Percentiles rank a stretch among this genome's conserved stretches.
phyloP scores from a whole-genome alignment of 495 filamentous ascomycete species.

The Apiosordaria backusii region DNA sequence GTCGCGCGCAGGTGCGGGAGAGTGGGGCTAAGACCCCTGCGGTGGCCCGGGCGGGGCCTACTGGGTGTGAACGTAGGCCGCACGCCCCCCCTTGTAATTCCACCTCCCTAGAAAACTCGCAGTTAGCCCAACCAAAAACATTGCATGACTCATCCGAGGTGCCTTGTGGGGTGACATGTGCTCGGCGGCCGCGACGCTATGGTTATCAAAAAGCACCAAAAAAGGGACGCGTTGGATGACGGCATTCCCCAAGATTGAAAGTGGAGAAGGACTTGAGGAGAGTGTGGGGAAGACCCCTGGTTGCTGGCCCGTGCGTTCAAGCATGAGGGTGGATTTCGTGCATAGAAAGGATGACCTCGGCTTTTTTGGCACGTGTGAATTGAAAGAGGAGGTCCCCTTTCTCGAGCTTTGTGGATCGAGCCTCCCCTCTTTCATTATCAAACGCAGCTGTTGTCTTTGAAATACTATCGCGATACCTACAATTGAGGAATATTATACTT shows the following conservation, averaged over 20 bases:
- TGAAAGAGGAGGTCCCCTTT: not conserved
- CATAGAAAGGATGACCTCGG: not conserved
- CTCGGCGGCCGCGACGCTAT: not conserved
- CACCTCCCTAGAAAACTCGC: no score
- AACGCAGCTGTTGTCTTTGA: not conserved
- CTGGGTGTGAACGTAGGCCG: no score
- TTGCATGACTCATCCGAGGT: not conserved
- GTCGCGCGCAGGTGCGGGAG: no score
- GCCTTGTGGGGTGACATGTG: not conserved
- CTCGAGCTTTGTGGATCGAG: not conserved
- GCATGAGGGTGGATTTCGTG: not conserved
- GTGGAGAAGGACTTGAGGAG: not conserved
- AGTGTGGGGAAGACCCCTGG: constrained; percentile 3
- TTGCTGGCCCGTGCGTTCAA: not conserved
- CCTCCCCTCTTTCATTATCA: not conserved
- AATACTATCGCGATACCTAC: not conserved
- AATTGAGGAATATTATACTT: not conserved
- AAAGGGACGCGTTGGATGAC: not conserved
- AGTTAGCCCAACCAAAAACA: no score
- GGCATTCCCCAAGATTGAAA: not conserved
- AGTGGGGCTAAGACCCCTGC: no score
- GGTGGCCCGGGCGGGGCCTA: no score
- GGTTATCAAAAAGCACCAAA: no score
- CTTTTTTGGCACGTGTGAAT: not conserved
- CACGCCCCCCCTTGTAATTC: no score